Base-by-base conservation (phyloP, 2,329 filamentous ascomycete species). In the Neofusicoccum laricinum region DNA sequence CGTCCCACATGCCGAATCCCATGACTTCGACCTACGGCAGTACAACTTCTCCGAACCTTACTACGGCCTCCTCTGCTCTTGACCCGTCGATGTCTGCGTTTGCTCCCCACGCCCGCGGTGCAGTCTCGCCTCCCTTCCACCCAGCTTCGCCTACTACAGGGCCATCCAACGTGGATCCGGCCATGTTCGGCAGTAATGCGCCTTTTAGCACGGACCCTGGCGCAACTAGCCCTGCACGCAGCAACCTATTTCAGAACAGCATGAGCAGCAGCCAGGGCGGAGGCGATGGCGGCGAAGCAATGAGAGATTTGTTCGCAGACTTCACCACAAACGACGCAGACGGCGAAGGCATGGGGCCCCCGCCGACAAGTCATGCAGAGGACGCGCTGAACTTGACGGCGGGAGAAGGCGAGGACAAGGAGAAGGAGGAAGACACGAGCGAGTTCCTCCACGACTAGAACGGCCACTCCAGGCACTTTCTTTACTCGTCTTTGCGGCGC, bases 351-450 rank as follows among this genome's bases (percentile, higher is more conserved):
- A 53, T 61, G 55, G 63, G 63, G 4, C 55, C 51, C 25, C 57
- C 59, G 38, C 57, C 59, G 11, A 62, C 64, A 30, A 72, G 75
- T 41, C 75, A 77, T 61, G 75, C 73, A 7, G 75, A 76, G 59
- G 75, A 77, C 63, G 75, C 75, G 15, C 65, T 77, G 61, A 75
- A 75, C 57, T 70, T 75, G 3, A 76, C 75, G 3, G 75, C 75
- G 65, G 69, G 69, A 40, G 73, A 72, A 65, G 70, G 68, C 50
- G 53, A 64, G 11, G 63, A 55, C 19, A 55, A 53, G 30, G 64
- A 58, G 25, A 48, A 62, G 21, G 50, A 65, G 40, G 48, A 50
- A 15, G 62, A 65, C 7, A 17, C 32, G 19, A 63, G 32, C 25
- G 61, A 63, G 30, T 63, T 55, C 21, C 30, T 53, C n/a, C 61